Conservation (phyloP, 2,329 filamentous ascomycete genomes). For the Scorias spongiosa region DNA sequence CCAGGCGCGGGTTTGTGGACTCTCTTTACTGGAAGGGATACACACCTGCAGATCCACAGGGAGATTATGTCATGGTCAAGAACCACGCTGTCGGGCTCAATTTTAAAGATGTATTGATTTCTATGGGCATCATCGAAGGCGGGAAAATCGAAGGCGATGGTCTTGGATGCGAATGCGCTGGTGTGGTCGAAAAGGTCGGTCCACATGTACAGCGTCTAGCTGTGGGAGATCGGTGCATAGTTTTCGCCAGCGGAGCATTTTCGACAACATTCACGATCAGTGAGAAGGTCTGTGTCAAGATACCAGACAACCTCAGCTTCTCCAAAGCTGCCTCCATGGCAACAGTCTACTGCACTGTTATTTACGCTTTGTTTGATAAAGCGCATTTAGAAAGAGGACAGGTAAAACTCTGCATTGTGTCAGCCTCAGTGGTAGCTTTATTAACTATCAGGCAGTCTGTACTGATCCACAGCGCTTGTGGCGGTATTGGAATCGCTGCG, state of each 20-base stretch:
- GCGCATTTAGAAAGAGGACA: slow-evolving; percentile 7
- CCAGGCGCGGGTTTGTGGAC: too few relatives aligned
- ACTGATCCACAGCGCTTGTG: slow-evolving; percentile 16
- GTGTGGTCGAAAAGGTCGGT: slow-evolving; percentile 17
- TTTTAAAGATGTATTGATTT: slow-evolving; percentile 3
- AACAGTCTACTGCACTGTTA: slow-evolving; percentile 3
- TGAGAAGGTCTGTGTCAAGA: neutral
- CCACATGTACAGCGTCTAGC: slow-evolving; percentile 11
- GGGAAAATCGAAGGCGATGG: slow-evolving; percentile 6
- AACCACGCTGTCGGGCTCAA: slow-evolving; percentile 7
- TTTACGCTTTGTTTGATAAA: slow-evolving; percentile 3
- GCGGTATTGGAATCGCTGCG: slow-evolving; percentile 13
- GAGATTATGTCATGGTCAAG: slow-evolving; percentile 6
- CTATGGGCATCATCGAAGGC: neutral
- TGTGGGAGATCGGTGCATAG: slow-evolving; percentile 12
- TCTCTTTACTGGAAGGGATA: too few relatives aligned
- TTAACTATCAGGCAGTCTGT: slow-evolving; percentile 3
- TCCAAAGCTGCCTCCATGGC: slow-evolving; percentile 8
- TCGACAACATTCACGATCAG: neutral
- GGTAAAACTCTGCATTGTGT: neutral
- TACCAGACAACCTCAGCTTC: slow-evolving; percentile 8
- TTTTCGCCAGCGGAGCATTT: neutral
- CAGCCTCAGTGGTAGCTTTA: too few relatives aligned
- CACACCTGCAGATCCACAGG: neutral
- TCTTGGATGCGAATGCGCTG: slow-evolving; percentile 22